These are phyloP conservation scores for Neopestalotiopsis sp. DNA, from an alignment of 2,329 filamentous ascomycete genomes.

Conservation along the genomic window DNA sequence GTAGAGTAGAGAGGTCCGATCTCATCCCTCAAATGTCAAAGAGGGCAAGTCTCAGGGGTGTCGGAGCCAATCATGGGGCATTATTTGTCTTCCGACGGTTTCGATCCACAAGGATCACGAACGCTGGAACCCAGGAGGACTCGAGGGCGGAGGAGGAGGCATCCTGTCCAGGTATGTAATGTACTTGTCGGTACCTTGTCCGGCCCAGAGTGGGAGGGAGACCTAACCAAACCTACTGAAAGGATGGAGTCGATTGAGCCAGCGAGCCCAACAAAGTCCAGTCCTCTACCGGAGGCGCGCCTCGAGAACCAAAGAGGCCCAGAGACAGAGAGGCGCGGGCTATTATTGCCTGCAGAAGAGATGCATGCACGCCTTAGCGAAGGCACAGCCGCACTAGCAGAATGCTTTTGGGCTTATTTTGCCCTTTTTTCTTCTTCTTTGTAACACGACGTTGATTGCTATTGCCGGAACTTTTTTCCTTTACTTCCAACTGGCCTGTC, in stretches of 20 bases:
- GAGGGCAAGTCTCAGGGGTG: slow-evolving; percentile 18
- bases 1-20: slow-evolving; percentile 9
- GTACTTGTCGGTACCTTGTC: slow-evolving; percentile 13
- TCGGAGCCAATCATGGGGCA: slow-evolving; percentile 14
- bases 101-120: slow-evolving; percentile 14
- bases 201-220: background rate
- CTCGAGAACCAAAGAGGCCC: slow-evolving; percentile 5
- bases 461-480: background rate
- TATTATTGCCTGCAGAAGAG: slow-evolving; percentile 13
- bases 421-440: background rate
- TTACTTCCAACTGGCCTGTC: background rate
- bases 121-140: background rate
- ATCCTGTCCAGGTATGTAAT: background rate
- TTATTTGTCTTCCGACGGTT: slow-evolving; percentile 6
- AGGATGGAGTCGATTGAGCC: background rate
- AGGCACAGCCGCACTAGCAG: slow-evolving; percentile 9
- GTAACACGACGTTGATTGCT: background rate
- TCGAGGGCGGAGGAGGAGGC: background rate
- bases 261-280: background rate
- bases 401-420: background rate
- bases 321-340: background rate
- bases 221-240: background rate
- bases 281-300: slow-evolving; percentile 8
- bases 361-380: slow-evolving; percentile 5
- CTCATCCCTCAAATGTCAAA: slow-evolving; percentile 13